Base-by-base conservation (phyloP, 176 grass and related monocot species). In the Metroxylon sagu region DNA sequence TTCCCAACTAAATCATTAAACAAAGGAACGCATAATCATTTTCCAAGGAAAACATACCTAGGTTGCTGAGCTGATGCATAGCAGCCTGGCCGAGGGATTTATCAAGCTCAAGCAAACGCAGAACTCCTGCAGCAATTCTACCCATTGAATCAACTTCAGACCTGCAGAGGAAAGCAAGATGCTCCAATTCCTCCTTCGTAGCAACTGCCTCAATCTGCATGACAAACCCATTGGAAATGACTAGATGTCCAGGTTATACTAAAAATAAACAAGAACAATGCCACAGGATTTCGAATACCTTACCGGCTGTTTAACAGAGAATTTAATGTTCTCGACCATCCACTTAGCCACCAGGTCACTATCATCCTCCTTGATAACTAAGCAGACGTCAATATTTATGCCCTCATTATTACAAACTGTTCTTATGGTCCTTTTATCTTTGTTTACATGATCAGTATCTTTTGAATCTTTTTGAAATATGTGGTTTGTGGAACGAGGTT, bases 221-320 rank as follows among this genome's bases (percentile, higher is more conserved):
- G 14, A 62, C n/a, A 55, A 64, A 21, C 21, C 5, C 19, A 54
- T 18, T 8, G 57, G 54, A 77, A 54, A 80, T 62, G 28, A 10
- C 19, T 14, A 19, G 18, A 15, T 48, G 10, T 54, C 18, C 49
- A 71, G 6, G 7, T 27, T 31, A 62, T 4, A 71, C 61, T 55
- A 17, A 65, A 68, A 28, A 19, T 54, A 15, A 57, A 82, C n/a
- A 58, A 64, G 23, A 55, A 64, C 6, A 61, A 73, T 60, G 29
- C 18, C 31, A 61, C 58, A 83, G 60, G 60, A 50, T 10, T 43
- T 43, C 54, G 19, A 29, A 7, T 60, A 49, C 66, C 73, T 50
- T 81, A 98, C 94, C 39, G 94, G 94, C 76, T 93, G 67, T 80
- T 98, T 92, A 29, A 93, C 82, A 18, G 94, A 98, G 79, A 98